A percentile compares a stretch with the other conserved stretches of the same genome.
phyloP scores from a whole-genome alignment of 164 flowering plant genomes.

The Malania oleifera region DNA sequence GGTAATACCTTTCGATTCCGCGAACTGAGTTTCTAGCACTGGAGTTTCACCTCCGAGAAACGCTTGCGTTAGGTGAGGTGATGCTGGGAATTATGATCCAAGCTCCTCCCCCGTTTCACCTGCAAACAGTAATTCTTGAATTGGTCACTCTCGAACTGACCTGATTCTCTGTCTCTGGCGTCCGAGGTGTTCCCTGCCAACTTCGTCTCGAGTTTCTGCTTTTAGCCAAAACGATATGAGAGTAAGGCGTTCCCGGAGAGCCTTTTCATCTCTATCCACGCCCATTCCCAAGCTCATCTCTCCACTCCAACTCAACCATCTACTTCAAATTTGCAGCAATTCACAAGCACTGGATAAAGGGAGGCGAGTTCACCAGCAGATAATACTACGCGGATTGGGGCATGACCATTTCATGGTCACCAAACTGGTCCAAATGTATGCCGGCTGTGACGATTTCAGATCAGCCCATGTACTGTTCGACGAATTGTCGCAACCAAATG shows the following conservation, averaged over 20 bases:
- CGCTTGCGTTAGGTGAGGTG: too few species aligned
- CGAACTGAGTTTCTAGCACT: too few species aligned
- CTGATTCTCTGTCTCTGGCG: too few species aligned
- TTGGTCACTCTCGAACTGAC: too few species aligned
- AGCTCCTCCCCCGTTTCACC: too few species aligned
- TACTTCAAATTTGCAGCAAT: neutral
- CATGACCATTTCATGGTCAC: slow-evolving; percentile 1
- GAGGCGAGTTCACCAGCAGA: neutral
- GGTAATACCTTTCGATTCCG: too few species aligned
- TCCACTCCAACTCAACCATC: slow-evolving; percentile 1
- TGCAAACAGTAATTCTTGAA: too few species aligned
- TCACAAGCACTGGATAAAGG: neutral
- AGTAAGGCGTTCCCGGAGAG: neutral
- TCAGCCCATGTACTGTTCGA: slow-evolving; percentile 3
- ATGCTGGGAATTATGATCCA: too few species aligned
- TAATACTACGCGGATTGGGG: neutral
- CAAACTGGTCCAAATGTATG: neutral
- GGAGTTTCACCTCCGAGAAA: too few species aligned
- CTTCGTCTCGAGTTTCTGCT: too few species aligned
- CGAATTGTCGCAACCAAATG: slow-evolving; percentile 1
- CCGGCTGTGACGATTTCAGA: neutral
- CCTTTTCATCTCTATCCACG: neutral
- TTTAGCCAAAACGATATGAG: neutral
- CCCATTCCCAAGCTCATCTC: neutral
- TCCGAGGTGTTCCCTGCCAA: too few species aligned